phyloP scores from a whole-genome alignment of 2,329 filamentous ascomycete genomes.

The Paraphaeosphaeria sporulosa region DNA sequence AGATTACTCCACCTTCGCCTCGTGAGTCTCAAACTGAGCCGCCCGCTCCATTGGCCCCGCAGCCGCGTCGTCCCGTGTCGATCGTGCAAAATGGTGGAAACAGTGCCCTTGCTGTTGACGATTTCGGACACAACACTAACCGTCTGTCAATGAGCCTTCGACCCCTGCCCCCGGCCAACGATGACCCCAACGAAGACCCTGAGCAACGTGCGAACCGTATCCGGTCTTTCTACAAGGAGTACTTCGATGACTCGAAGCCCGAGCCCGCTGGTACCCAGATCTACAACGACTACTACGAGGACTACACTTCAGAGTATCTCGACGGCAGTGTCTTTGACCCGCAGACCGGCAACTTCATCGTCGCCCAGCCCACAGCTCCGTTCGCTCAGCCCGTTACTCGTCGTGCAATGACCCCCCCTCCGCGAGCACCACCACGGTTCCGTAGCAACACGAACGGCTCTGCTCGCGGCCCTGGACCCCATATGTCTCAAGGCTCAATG shows the following conservation, averaged over 20 bases:
- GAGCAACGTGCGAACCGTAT: slow-evolving; percentile 96
- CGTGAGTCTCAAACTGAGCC: slow-evolving; percentile 23
- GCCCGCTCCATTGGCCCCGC: slow-evolving; percentile 35
- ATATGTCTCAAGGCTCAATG: slow-evolving; percentile 59
- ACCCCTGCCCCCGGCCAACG: slow-evolving; percentile 76
- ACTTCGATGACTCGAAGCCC: slow-evolving; percentile 85
- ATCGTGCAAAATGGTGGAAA: slow-evolving; percentile 6
- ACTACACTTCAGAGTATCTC: slow-evolving; percentile 75
- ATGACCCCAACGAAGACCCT: slow-evolving; percentile 83
- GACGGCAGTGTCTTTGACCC: slow-evolving; percentile 66
- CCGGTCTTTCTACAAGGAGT: slow-evolving; percentile 98
- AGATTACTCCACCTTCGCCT: slow-evolving; percentile 55
- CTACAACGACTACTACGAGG: slow-evolving; percentile 71
- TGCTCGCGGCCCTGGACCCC: slow-evolving; percentile 44
- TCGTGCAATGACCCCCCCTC: slow-evolving; percentile 95
- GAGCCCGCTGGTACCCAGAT: slow-evolving; percentile 44
- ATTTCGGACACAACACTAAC: slow-evolving; percentile 50
- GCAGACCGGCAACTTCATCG: slow-evolving; percentile 70
- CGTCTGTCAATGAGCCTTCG: slow-evolving; percentile 71
- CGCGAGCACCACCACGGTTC: slow-evolving; percentile 68
- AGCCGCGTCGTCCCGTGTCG: slow-evolving; percentile 34
- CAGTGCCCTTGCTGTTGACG: slow-evolving; percentile 40
- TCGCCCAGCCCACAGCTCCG: slow-evolving; percentile 58
- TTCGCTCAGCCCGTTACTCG: slow-evolving; percentile 86
- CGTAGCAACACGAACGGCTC: slow-evolving; percentile 42